Conservation (phyloP, 1,284 basidiomycete species). For the Ustilago crameri region DNA sequence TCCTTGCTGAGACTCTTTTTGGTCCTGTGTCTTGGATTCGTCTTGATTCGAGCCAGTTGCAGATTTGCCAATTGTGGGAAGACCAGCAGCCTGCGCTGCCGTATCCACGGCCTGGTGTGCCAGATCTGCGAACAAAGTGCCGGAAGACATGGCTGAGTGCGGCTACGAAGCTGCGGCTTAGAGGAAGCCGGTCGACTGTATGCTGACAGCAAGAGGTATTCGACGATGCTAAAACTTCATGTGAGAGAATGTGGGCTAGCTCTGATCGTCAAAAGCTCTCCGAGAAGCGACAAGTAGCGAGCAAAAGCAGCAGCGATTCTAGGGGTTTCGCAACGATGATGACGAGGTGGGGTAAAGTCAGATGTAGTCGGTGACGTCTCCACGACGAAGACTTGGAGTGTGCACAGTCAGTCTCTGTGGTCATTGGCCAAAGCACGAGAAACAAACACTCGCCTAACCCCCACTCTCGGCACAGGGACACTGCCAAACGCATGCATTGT, state of each 20-base stretch:
- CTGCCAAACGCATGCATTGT: too few relatives aligned
- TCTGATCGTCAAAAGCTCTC: too few relatives aligned
- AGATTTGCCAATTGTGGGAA: slow-evolving; percentile 16
- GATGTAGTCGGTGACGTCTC: too few relatives aligned
- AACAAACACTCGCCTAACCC: too few relatives aligned
- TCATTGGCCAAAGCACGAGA: too few relatives aligned
- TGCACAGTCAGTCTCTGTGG: too few relatives aligned
- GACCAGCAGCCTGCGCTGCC: slow-evolving; percentile 29
- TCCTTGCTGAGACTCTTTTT: background rate
- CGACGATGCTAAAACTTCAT: background rate
- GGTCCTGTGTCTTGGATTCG: slow-evolving; percentile 1
- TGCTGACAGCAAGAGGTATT: background rate
- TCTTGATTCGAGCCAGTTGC: slow-evolving; percentile 1
- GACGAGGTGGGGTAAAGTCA: too few relatives aligned
- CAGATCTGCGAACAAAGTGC: slow-evolving; percentile 52
- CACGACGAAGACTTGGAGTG: too few relatives aligned
- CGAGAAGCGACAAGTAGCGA: too few relatives aligned
- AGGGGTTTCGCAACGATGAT: too few relatives aligned
- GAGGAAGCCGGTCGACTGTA: background rate
- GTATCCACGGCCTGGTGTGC: slow-evolving; percentile 51
- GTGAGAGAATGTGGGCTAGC: background rate
- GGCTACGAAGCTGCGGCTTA: background rate
- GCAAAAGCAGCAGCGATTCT: too few relatives aligned
- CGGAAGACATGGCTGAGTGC: slow-evolving; percentile 30
- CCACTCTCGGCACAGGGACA: too few relatives aligned